phyloP scores from a whole-genome alignment of 2,329 filamentous ascomycete genomes.

The Dothistroma septosporum region DNA sequence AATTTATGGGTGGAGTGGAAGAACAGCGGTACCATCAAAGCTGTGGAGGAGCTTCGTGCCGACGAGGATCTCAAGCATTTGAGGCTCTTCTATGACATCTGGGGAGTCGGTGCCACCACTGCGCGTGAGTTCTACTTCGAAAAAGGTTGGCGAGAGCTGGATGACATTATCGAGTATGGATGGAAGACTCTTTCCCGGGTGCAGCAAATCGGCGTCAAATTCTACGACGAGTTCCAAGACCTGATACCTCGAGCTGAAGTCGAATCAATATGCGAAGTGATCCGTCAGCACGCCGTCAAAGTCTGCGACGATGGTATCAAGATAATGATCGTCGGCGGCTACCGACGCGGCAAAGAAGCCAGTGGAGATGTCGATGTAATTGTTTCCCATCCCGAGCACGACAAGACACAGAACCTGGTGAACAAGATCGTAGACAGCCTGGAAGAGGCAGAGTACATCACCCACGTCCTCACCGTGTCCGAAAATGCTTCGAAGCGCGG shows the following conservation, averaged over 20 bases:
- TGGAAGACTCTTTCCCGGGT: slow-evolving; percentile 72
- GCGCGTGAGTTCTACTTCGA: slow-evolving; percentile 76
- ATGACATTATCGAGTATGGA: slow-evolving; percentile 78
- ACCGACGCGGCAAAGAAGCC: slow-evolving; percentile 69
- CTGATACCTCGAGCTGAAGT: slow-evolving; percentile 72
- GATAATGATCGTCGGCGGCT: slow-evolving; percentile 70
- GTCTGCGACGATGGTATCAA: slow-evolving; percentile 55
- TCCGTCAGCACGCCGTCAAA: slow-evolving; percentile 63
- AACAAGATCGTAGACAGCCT: slow-evolving; percentile 66
- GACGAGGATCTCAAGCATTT: slow-evolving; percentile 64
- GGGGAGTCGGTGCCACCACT: slow-evolving; percentile 82
- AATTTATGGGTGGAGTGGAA: slow-evolving; percentile 73
- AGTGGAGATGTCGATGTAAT: slow-evolving; percentile 84
- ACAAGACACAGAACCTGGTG: slow-evolving; percentile 65
- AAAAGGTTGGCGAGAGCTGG: slow-evolving; percentile 73
- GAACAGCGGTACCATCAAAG: slow-evolving; percentile 53
- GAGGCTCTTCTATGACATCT: slow-evolving; percentile 74
- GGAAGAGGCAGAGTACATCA: slow-evolving; percentile 67
- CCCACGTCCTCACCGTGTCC: slow-evolving; percentile 72
- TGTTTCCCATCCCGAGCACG: slow-evolving; percentile 70
- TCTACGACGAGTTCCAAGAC: slow-evolving; percentile 75
- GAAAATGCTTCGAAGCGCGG: slow-evolving; percentile 67
- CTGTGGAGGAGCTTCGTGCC: slow-evolving; percentile 59
- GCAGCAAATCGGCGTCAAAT: slow-evolving; percentile 93
- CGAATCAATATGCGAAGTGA: slow-evolving; percentile 59